Base-by-base conservation (phyloP, 2,329 filamentous ascomycete species). In the Biscogniauxia mediterranea region DNA sequence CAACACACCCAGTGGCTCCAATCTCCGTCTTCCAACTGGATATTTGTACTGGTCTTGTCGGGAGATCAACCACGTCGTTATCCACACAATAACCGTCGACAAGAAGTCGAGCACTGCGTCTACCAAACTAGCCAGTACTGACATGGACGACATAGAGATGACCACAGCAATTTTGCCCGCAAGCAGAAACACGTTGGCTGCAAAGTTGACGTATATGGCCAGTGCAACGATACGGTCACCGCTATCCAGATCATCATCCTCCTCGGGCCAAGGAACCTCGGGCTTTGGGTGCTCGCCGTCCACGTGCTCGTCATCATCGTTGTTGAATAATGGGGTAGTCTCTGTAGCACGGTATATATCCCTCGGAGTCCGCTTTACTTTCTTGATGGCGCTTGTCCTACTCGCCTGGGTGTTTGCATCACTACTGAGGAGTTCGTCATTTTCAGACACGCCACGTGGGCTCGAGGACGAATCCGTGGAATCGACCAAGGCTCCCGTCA, bases 191-290 rank as follows among this genome's bases (percentile, higher is more conserved):
- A 86, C 80, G 72, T 97, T 97, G 61, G 92, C 93, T 21, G 84
- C 77, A 55, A 96, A 84, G 73, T 96, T 97, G 74, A 96, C 78
- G 74, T 93, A 94, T 70, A 98, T 95, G 51, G 94, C 93, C 20
- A 95, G 72, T n/a, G 88, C 89, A 55, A 97, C 92, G 55, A 96
- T 85, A 17, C 84, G 86, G 61, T 89, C 88, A 54, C 87, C 83
- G 64, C 88, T 91, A 70, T 93, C 89, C 2, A 93, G 68, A 21
- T 85, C 83, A 60, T 89, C 89, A 65, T 93, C 90, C 61, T 85
- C 83, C 52, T 90, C 89, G 59, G 90, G 84, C 74, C 87, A 89
- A 7, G 89, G 89, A 51, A 92, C 85, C 60, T 89, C 82, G 11
- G 83, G 83, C 58, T 79, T 80, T 13, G 59, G 50, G 17, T n/a